Percentiles rank a stretch among this genome's conserved stretches.
Evolutionary conservation across 164 flowering plant species (phyloP).

Genomic region (Euptelea pleiosperma): DNA sequence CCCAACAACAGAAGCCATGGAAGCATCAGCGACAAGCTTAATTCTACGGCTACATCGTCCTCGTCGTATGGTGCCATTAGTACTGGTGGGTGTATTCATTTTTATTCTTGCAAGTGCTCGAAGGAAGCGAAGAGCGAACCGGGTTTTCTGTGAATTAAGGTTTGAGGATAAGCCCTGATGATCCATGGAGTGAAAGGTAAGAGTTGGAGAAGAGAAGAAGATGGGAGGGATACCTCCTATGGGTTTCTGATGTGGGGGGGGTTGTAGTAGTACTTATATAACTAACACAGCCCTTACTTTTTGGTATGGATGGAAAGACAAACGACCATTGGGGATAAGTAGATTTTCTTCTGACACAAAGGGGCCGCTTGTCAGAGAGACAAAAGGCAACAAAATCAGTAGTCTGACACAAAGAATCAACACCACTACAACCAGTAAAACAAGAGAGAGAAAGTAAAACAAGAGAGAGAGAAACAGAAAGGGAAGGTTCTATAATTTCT

Average conservation of each 20-base stretch:
- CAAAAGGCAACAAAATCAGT: slow-evolving; percentile 20
- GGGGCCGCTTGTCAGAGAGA: slow-evolving; percentile 34
- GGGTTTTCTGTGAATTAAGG: slow-evolving; percentile 19
- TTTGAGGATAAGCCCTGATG: slow-evolving; percentile 5
- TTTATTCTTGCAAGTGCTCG: slow-evolving; percentile 26
- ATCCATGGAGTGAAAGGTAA: slow-evolving; percentile 12
- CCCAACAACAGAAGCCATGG: slow-evolving; percentile 51
- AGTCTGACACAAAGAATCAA: slow-evolving; percentile 34
- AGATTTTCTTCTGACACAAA: slow-evolving; percentile 50
- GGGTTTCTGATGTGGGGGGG: too few species aligned
- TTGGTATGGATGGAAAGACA: slow-evolving; percentile 7
- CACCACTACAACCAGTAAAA: not conserved
- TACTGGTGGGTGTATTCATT: not conserved
- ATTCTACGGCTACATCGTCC: slow-evolving; percentile 25
- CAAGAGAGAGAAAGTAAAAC: not conserved
- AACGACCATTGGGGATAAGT: slow-evolving; percentile 1
- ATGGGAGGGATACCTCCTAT: too few species aligned
- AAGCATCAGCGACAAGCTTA: slow-evolving; percentile 44
- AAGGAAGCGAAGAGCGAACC: slow-evolving; percentile 36
- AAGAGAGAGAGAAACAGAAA: not conserved
- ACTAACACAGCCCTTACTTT: slow-evolving; percentile 8
- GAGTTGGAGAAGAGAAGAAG: not conserved
- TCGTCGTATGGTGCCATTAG: not conserved
- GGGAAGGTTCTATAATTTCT: too few species aligned
- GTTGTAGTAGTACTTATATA: slow-evolving; percentile 14